Evolutionary conservation across 345 rosid genomes (phyloP).

Genomic region (Atalantia buxifolia): DNA sequence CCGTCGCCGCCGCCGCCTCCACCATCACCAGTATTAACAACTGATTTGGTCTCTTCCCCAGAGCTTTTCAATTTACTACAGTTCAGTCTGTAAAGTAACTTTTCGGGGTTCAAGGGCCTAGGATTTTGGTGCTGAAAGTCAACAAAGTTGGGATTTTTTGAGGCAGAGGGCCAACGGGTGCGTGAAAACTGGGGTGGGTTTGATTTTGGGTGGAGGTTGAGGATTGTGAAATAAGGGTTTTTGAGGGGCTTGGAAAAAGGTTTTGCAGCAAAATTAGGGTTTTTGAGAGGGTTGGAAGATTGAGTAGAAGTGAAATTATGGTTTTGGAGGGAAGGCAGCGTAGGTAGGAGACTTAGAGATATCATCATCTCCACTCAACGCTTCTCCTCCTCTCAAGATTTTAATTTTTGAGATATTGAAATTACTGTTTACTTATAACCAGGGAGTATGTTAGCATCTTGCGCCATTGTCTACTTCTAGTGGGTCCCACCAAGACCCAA

Average conservation of each 20-base stretch:
- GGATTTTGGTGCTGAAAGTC: conserved; percentile 8
- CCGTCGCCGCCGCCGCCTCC: conserved; percentile 39
- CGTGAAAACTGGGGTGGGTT: background rate
- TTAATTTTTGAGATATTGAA: background rate
- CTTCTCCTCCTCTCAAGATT: background rate
- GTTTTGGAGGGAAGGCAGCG: conserved; percentile 20
- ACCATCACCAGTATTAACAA: conserved; percentile 25
- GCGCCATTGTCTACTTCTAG: background rate
- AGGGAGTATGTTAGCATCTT: background rate
- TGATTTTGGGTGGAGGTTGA: conserved; percentile 7
- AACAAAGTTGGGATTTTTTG: background rate
- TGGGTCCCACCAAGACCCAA: background rate
- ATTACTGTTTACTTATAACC: background rate
- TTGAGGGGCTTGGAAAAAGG: background rate
- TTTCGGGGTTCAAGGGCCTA: conserved; percentile 5
- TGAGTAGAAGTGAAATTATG: conserved; percentile 21
- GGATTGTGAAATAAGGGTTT: conserved; percentile 18
- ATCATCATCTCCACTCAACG: conserved; percentile 23
- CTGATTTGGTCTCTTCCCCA: conserved; percentile 42
- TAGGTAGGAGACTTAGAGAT: conserved; percentile 33
- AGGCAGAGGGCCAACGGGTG: conserved; percentile 7
- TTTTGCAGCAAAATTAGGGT: conserved; percentile 10
- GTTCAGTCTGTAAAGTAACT: conserved; percentile 25
- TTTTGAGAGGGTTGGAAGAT: background rate
- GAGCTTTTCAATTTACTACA: conserved; percentile 42